phyloP scores from a whole-genome alignment of 2,329 filamentous ascomycete species.

The Apiospora marii region DNA sequence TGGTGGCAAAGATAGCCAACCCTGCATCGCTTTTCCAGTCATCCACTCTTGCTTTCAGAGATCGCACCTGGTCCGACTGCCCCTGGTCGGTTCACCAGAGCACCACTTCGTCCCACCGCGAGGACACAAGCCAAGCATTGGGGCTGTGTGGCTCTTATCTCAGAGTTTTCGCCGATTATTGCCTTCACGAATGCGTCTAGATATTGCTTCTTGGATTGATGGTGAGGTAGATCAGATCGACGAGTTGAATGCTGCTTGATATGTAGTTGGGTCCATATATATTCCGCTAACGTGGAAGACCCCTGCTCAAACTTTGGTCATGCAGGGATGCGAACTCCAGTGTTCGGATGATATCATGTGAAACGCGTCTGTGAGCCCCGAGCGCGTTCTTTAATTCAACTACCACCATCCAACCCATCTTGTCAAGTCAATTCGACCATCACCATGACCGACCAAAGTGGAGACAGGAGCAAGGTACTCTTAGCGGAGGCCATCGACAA shows the following conservation, averaged over 20 bases:
- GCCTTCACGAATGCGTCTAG: too few relatives aligned
- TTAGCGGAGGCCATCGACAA: slow-evolving; percentile 18
- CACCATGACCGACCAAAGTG: neutral
- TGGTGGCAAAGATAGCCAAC: neutral
- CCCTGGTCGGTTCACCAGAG: neutral
- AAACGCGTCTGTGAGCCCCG: neutral
- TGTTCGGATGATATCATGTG: neutral
- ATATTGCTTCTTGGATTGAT: too few relatives aligned
- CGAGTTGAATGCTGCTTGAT: too few relatives aligned
- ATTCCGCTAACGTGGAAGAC: neutral
- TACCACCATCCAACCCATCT: neutral
- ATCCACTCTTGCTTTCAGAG: neutral
- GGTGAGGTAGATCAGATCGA: too few relatives aligned
- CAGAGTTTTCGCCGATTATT: too few relatives aligned
- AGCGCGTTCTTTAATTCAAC: neutral
- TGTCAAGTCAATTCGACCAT: neutral
- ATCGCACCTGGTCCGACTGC: neutral
- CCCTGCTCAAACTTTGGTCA: neutral
- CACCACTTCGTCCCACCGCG: too few relatives aligned
- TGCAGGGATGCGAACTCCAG: neutral
- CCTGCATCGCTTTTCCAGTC: neutral
- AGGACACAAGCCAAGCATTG: too few relatives aligned
- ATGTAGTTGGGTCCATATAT: too few relatives aligned
- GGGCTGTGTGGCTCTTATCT: too few relatives aligned
- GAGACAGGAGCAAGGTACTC: neutral